phyloP scores from a whole-genome alignment of 176 grass and related monocot species.

The Triticum timopheevii region DNA sequence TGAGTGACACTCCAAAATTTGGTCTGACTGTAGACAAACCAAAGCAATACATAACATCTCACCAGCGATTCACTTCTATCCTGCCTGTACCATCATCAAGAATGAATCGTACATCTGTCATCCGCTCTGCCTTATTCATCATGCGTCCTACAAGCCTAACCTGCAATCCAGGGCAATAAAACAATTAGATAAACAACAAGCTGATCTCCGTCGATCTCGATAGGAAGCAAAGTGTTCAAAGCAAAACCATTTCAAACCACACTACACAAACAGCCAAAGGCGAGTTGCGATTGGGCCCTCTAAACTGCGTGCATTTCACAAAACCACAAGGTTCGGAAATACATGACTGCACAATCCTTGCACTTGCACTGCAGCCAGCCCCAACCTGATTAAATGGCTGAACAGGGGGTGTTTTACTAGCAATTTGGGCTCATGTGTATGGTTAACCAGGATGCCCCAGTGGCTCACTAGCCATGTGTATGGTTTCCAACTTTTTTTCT shows the following conservation, averaged over 20 bases:
- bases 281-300: background rate
- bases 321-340: background rate
- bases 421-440: background rate
- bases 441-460: background rate
- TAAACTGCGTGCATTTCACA: background rate
- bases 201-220: background rate
- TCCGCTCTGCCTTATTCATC: slow-evolving; percentile 61
- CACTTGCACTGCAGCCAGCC: background rate
- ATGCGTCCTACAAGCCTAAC: slow-evolving; percentile 82
- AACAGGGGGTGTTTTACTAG: background rate
- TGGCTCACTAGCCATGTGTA: background rate
- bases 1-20: background rate
- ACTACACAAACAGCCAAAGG: background rate
- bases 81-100: slow-evolving; percentile 89
- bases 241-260: background rate
- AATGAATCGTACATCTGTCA: slow-evolving; percentile 70
- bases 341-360: background rate
- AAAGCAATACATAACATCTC: slow-evolving; percentile 24
- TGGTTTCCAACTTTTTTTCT: too few relatives aligned
- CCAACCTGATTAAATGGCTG: background rate
- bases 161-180: slow-evolving; percentile 42
- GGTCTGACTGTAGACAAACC: slow-evolving; percentile 1
- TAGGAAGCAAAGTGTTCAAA: background rate
- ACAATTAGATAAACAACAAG: slow-evolving; percentile 10
- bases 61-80: slow-evolving; percentile 81